These are phyloP conservation scores for Populus nigra DNA, from an alignment of 345 rosid genomes.

Conservation along the genomic window DNA sequence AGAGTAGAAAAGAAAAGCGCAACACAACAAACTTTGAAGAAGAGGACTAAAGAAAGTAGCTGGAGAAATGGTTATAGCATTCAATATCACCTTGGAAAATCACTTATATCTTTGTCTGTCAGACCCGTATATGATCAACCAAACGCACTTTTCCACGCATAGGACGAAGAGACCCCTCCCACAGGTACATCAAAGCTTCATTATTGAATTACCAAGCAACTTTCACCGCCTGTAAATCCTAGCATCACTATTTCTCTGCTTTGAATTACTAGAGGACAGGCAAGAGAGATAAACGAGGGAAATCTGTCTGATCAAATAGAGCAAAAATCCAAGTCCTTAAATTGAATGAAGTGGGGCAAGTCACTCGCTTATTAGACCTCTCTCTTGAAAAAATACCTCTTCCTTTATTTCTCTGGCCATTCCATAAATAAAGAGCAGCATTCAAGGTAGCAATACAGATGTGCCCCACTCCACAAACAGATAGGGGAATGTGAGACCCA, in stretches of 20 bases:
- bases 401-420: slow-evolving; percentile 24
- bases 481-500: slow-evolving; percentile 22
- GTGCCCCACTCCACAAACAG: slow-evolving; percentile 32
- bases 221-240: slow-evolving; percentile 46
- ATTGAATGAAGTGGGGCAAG: slow-evolving; percentile 13
- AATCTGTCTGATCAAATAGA: slow-evolving; percentile 20
- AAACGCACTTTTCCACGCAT: slow-evolving; percentile 11
- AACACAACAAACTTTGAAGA: slow-evolving; percentile 19
- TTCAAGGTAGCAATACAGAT: slow-evolving; percentile 34
- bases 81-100: not conserved
- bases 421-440: slow-evolving; percentile 45
- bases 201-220: slow-evolving; percentile 41
- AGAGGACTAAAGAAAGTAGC: slow-evolving; percentile 3
- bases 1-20: slow-evolving; percentile 15
- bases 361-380: slow-evolving; percentile 6
- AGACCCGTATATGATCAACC: not conserved
- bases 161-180: slow-evolving; percentile 18
- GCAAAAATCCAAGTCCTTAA: slow-evolving; percentile 11
- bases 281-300: slow-evolving; percentile 42
- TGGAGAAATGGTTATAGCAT: not conserved
- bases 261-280: slow-evolving; percentile 50
- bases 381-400: slow-evolving; percentile 18
- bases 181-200: slow-evolving; percentile 30
- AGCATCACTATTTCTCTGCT: slow-evolving; percentile 42
- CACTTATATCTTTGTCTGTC: slow-evolving; percentile 13